These are phyloP conservation scores for Globisporangium recalcitrans DNA, from an alignment of 352 stramenopile species.

Conservation along the genomic window DNA sequence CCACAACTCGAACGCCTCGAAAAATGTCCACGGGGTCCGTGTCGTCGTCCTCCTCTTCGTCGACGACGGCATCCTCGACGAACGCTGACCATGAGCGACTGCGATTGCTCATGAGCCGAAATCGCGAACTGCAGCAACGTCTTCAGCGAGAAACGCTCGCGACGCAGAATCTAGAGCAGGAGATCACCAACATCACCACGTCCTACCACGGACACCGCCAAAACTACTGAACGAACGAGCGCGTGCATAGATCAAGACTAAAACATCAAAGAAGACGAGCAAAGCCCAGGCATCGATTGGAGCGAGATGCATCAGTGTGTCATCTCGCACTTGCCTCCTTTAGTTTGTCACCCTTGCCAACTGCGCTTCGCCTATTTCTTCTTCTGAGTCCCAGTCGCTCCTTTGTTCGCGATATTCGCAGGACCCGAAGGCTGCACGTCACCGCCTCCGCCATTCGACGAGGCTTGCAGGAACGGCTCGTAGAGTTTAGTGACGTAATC, in stretches of 20 bases:
- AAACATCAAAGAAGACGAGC: background rate
- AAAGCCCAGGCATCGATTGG: background rate
- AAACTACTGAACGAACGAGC: conserved; percentile 3
- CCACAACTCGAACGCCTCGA: conserved; percentile 6
- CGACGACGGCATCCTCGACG: conserved; percentile 18
- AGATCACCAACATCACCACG: conserved; percentile 62
- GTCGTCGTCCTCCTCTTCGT: conserved; percentile 28
- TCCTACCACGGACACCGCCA: conserved; percentile 8
- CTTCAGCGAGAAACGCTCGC: conserved; percentile 69
- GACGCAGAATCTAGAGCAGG: conserved; percentile 62
- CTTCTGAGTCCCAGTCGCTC: conserved; percentile 18
- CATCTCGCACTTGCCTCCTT: background rate
- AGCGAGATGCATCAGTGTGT: background rate
- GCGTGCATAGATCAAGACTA: background rate
- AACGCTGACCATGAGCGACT: conserved; percentile 60
- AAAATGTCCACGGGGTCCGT: conserved; percentile 34
- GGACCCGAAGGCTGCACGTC: background rate
- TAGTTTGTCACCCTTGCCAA: background rate
- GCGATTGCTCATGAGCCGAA: conserved; percentile 67
- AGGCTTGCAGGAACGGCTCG: conserved; percentile 9
- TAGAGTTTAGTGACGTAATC: conserved; percentile 64
- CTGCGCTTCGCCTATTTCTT: conserved; percentile 14
- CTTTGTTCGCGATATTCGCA: conserved; percentile 4
- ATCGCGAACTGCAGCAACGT: conserved; percentile 70
- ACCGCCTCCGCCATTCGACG: background rate